These are phyloP conservation scores for Noccaea bulbosa DNA, from an alignment of 345 rosid species.

Conservation along the genomic window DNA sequence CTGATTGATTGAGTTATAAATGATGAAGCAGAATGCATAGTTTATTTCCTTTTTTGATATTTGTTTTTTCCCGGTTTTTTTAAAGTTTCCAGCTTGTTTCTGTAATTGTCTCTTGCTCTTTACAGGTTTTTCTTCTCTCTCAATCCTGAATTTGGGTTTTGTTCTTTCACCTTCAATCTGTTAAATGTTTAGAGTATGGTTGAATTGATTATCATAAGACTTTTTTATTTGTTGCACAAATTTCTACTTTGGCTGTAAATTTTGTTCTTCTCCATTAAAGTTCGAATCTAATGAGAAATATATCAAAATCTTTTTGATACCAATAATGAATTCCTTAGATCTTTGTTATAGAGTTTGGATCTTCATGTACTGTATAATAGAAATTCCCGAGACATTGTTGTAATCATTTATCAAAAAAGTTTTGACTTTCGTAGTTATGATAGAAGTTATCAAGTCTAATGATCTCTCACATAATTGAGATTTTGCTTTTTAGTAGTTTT, in stretches of 20 bases:
- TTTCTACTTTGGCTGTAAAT: slow-evolving; percentile 24
- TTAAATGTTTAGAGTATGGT: not conserved
- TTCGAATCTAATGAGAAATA: not conserved
- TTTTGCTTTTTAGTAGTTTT: slow-evolving; percentile 5
- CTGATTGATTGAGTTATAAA: not conserved
- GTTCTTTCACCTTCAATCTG: not conserved
- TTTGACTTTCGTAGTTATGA: slow-evolving; percentile 31
- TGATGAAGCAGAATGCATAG: slow-evolving; percentile 37
- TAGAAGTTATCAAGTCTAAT: not conserved
- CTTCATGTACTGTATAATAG: slow-evolving; percentile 6
- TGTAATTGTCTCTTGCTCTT: slow-evolving; percentile 22
- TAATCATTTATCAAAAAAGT: not conserved
- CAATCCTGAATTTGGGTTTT: not conserved
- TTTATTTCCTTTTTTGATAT: not conserved
- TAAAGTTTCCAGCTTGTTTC: not conserved
- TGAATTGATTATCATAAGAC: not conserved
- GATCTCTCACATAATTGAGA: slow-evolving; percentile 5
- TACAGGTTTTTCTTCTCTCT: no score
- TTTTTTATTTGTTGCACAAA: not conserved
- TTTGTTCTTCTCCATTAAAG: slow-evolving; percentile 21
- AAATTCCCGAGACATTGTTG: slow-evolving; percentile 25
- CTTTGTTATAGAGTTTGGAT: slow-evolving; percentile 29
- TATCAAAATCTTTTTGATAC: slow-evolving; percentile 23
- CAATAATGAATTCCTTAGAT: slow-evolving; percentile 16
- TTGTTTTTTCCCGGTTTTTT: not conserved